These are phyloP conservation scores for Malbranchea cinnamomea DNA, from an alignment of 2,329 filamentous ascomycete species.

Conservation along the genomic window DNA sequence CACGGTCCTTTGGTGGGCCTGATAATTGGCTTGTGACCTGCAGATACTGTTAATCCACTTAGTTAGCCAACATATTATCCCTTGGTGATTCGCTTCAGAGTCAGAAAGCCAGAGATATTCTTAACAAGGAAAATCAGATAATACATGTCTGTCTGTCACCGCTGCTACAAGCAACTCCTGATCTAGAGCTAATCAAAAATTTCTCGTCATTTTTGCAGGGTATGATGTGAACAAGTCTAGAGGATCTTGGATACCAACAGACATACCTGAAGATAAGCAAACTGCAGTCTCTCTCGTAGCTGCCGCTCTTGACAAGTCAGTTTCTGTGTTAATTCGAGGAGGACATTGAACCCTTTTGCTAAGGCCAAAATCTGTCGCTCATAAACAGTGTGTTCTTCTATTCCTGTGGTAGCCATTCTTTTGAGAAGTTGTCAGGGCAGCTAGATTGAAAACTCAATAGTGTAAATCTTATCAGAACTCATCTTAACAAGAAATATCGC, in stretches of 20 bases:
- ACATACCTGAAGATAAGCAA: conserved; percentile 28
- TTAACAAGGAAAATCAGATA: conserved; percentile 26
- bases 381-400: conserved; percentile 17
- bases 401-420: conserved; percentile 2
- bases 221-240: too few relatives aligned
- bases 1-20: conserved; percentile 10
- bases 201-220: conserved; percentile 33
- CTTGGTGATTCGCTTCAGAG: too few relatives aligned
- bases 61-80: conserved; percentile 18
- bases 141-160: conserved; percentile 49
- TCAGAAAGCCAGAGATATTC: conserved; percentile 2
- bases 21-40: conserved; percentile 19
- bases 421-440: conserved; percentile 20
- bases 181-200: conserved; percentile 64
- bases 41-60: conserved; percentile 16
- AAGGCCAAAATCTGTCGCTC: conserved; percentile 21
- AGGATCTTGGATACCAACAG: conserved; percentile 5
- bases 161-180: conserved; percentile 50
- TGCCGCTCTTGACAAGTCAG: conserved; percentile 25
- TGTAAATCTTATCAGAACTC: too few relatives aligned
- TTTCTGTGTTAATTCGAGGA: conserved; percentile 26
- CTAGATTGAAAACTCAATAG: too few relatives aligned
- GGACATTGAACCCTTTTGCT: conserved; percentile 27
- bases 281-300: conserved; percentile 22
- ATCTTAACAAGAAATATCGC: too few relatives aligned